Base-by-base conservation (phyloP, 108 stramenopile genomes). In the Skeletonema marinoi region DNA sequence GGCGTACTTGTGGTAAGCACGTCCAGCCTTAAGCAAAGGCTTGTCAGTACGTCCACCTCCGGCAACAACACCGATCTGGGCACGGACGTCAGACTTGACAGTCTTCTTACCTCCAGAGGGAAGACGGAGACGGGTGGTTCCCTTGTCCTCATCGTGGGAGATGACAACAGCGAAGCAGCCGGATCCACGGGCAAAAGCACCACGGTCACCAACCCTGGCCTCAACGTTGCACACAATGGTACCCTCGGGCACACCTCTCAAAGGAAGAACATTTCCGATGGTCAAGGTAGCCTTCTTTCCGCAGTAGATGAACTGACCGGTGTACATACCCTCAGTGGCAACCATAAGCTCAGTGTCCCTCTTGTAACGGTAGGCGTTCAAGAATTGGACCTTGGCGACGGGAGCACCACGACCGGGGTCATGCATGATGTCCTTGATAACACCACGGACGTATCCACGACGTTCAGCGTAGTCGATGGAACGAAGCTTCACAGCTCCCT, bases 21-120 rank as follows among this genome's bases (percentile, higher is more conserved):
- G 85, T 75, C 99, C 99, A 50, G 99, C 99, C 98, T 99, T 99
- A 69, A 99, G 89, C 73, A 99, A 81, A 62, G 99, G 99, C 93
- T 99, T 99, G 90, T 99, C 99, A 56, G 98, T 98, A 82, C 99
- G 97, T 66, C 99, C 99, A 68, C 98, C 99, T 70, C 99, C 99
- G 60, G 98, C 99, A 56, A 99, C 96, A 74, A 99, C 93, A 77
- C 99, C 99, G 66, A 99, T 92, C 88, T 98, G 98, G 77, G 97
- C 98, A 69, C 99, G 95, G 74, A 96, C 97, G 39, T 75, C 70
- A 75, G 94, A 96, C 33, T 87, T 59, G 65, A 99, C 88, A 70
- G 97, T 97, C 95, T 99, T 99, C 97, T 99, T 99, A 42, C 96
- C 93, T 48, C 99, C 99, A 14, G 97, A 98, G 11, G 99, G 99